phyloP scores from a whole-genome alignment of 352 stramenopile genomes.

The Lagenidium sp. region DNA sequence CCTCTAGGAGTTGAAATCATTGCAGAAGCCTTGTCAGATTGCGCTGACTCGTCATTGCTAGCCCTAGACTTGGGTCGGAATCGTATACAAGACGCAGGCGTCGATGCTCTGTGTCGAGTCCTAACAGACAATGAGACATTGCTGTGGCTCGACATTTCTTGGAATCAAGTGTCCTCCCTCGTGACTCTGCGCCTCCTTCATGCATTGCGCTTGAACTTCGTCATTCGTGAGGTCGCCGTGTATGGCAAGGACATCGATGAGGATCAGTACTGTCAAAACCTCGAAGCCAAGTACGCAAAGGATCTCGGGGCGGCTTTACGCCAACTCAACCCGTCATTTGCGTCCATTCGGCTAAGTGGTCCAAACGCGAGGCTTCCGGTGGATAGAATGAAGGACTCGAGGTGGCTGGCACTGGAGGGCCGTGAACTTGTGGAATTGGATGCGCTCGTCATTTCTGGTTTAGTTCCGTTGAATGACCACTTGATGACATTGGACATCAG shows the following conservation, averaged over 20 bases:
- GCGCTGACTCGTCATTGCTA: constrained; percentile 48
- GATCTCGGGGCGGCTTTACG: constrained; percentile 34
- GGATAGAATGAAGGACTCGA: constrained; percentile 50
- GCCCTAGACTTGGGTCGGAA: constrained; percentile 53
- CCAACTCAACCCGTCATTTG: constrained; percentile 42
- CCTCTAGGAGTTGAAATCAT: constrained; percentile 35
- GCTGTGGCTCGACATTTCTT: constrained; percentile 49
- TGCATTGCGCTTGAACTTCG: constrained; percentile 47
- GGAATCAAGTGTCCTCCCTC: constrained; percentile 43
- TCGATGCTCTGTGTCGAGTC: constrained; percentile 25
- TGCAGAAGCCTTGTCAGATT: constrained; percentile 45
- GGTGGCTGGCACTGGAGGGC: constrained; percentile 35
- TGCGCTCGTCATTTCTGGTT: constrained; percentile 41
- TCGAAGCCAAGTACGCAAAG: constrained; percentile 43
- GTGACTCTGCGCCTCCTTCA: constrained; percentile 31
- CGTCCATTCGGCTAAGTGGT: constrained; percentile 29
- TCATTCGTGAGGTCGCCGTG: constrained; percentile 32
- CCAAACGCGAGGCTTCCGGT: constrained; percentile 32
- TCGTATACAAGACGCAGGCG: constrained; percentile 29
- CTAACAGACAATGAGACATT: constrained; percentile 70
- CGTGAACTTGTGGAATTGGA: constrained; percentile 45
- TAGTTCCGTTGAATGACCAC: constrained; percentile 42
- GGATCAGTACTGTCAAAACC: constrained; percentile 38
- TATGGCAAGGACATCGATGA: constrained; percentile 43
- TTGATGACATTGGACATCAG: constrained; percentile 61